A percentile compares a stretch with the other conserved stretches of the same genome.
phyloP scores from a whole-genome alignment of 495 filamentous ascomycete species.

The Amphirosellinia nigrospora region DNA sequence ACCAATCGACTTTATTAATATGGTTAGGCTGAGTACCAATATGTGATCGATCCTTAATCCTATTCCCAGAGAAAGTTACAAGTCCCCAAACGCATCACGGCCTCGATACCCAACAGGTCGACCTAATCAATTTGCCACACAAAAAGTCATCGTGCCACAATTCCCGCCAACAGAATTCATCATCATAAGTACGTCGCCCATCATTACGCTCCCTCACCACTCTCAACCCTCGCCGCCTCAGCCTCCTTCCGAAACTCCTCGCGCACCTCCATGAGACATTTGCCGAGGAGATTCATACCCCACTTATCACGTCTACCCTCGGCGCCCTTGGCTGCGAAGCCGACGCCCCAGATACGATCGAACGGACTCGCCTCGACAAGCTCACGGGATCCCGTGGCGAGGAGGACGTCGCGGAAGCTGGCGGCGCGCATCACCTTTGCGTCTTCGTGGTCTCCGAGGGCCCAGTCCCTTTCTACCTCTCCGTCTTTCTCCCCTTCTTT shows the following conservation, averaged over 20 bases:
- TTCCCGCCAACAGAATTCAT: not conserved
- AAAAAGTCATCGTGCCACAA: not conserved
- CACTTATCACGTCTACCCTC: conserved; percentile 55
- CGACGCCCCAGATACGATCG: conserved; percentile 73
- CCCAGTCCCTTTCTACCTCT: not conserved
- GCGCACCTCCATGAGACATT: conserved; percentile 52
- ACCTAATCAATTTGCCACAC: not conserved
- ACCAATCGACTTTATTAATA: conserved; percentile 16
- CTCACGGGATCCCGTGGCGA: conserved; percentile 64
- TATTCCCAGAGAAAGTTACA: not conserved
- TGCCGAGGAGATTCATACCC: conserved; percentile 73
- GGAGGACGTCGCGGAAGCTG: conserved; percentile 50
- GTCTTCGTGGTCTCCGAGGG: not conserved
- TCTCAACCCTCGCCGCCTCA: not conserved
- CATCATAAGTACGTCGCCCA: not conserved
- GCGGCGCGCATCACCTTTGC: conserved; percentile 4
- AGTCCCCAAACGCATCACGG: not conserved
- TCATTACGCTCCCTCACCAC: not conserved
- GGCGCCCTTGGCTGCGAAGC: conserved; percentile 59
- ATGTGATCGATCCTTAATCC: not conserved
- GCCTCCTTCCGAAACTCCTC: conserved; percentile 52
- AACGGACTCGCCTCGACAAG: conserved; percentile 68
- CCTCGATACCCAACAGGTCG: not conserved
- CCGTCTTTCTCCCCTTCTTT: not conserved
- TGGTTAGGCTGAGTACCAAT: not conserved